These are phyloP conservation scores for Anisodus tanguticus DNA, from an alignment of 257 asterid species.

Conservation along the genomic window DNA sequence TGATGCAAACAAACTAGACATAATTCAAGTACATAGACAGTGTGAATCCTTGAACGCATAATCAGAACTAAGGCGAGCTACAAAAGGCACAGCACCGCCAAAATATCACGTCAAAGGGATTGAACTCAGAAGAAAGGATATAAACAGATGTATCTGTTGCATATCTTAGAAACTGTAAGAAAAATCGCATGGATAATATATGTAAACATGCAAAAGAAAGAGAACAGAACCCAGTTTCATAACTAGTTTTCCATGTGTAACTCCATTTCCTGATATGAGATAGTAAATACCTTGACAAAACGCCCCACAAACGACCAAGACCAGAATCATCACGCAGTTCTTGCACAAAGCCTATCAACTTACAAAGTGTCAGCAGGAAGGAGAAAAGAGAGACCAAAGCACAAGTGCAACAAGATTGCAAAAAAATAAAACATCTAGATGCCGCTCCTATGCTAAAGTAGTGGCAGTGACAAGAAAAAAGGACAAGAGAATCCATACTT, in stretches of 20 bases:
- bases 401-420: constrained; percentile 22
- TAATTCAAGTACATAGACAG: not conserved
- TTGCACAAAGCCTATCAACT: constrained; percentile 61
- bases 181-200: not conserved
- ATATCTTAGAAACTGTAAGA: not conserved
- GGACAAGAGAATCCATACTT: not conserved
- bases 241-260: not conserved
- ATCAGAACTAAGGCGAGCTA: not conserved
- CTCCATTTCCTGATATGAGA: constrained; percentile 21
- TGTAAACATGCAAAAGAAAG: constrained; percentile 7
- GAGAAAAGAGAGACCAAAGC: not conserved
- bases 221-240: not conserved
- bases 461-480: constrained; percentile 20
- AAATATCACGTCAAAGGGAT: not conserved
- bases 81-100: not conserved
- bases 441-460: constrained; percentile 9
- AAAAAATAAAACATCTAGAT: not conserved
- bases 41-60: not conserved
- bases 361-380: constrained; percentile 28
- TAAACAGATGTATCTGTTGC: not conserved
- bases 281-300: constrained; percentile 73
- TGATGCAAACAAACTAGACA: not conserved
- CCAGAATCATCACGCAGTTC: constrained; percentile 92
- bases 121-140: not conserved
- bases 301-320: constrained; percentile 88